These are phyloP conservation scores for Sonneratia alba DNA, from an alignment of 345 rosid genomes.

Conservation along the genomic window DNA sequence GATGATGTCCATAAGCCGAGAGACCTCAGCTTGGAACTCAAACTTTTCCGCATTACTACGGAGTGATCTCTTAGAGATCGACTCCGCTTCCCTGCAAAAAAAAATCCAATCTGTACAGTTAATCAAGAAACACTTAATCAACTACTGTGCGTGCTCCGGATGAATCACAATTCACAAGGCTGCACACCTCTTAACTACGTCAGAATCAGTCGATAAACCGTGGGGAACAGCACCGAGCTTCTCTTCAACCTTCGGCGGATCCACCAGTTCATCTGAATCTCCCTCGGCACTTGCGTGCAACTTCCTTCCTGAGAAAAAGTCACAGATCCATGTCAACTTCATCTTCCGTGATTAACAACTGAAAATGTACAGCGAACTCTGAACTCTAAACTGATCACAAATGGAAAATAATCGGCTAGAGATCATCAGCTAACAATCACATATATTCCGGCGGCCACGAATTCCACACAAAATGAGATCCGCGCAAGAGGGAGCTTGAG, in stretches of 20 bases:
- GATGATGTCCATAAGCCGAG: constrained; percentile 95
- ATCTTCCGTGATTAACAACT: not conserved
- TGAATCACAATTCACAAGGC: not conserved
- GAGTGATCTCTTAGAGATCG: constrained; percentile 79
- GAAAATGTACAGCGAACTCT: not conserved
- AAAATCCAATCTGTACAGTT: not conserved
- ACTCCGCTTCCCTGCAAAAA: constrained; percentile 69
- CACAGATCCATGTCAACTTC: not conserved
- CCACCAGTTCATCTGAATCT: constrained; percentile 41
- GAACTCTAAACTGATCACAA: not conserved
- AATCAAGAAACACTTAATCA: not conserved
- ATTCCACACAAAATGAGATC: not conserved
- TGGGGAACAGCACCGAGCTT: constrained; percentile 83
- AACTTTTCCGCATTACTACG: constrained; percentile 84
- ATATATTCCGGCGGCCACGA: not conserved
- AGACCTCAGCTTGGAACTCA: constrained; percentile 98
- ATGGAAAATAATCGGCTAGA: not conserved
- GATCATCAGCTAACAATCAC: not conserved
- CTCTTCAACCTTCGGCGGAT: constrained; percentile 94
- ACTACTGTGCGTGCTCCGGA: not conserved
- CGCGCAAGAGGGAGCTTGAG: not conserved
- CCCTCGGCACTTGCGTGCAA: constrained; percentile 72
- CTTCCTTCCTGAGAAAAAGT: constrained; percentile 43
- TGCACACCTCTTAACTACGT: constrained; percentile 69
- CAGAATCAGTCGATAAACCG: constrained; percentile 92